Evolutionary conservation across 176 grass and related monocot species (phyloP).

Genomic region (Oryza glumipatula): DNA sequence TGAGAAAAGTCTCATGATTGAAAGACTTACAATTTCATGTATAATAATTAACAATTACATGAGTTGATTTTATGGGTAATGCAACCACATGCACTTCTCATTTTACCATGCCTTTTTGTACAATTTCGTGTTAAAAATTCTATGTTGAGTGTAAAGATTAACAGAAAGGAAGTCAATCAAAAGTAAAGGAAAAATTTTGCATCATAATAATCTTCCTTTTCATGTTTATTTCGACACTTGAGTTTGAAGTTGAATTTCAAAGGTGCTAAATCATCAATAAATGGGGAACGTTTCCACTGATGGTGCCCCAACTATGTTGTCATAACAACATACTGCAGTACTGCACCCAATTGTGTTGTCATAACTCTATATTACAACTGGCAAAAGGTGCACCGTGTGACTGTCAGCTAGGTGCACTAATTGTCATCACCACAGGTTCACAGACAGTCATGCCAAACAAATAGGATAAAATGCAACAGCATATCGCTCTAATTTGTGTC

Average conservation of each 20-base stretch:
- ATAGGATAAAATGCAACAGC: not conserved
- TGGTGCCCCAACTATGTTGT: no score
- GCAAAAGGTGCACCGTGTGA: not conserved
- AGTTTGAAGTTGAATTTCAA: no score
- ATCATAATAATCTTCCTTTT: no score
- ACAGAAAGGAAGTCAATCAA: not conserved
- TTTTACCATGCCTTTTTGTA: not conserved
- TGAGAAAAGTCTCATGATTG: not conserved
- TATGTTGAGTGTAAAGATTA: no score
- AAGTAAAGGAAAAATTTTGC: no score
- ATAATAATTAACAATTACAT: not conserved
- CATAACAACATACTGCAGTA: no score
- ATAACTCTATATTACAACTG: no score
- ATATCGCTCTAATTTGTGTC: no score
- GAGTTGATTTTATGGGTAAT: not conserved
- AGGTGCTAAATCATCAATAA: no score
- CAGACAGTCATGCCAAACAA: not conserved
- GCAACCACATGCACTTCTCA: not conserved
- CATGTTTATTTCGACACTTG: no score
- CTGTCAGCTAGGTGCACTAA: not conserved
- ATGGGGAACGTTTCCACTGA: no score
- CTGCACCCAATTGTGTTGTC: not conserved
- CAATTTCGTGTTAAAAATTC: no score
- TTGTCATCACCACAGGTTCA: not conserved
- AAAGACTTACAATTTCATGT: not conserved